Percentiles rank a stretch among this genome's conserved stretches.
Conservation (phyloP, 345 rosid genomes). For the Camelina laxa region DNA sequence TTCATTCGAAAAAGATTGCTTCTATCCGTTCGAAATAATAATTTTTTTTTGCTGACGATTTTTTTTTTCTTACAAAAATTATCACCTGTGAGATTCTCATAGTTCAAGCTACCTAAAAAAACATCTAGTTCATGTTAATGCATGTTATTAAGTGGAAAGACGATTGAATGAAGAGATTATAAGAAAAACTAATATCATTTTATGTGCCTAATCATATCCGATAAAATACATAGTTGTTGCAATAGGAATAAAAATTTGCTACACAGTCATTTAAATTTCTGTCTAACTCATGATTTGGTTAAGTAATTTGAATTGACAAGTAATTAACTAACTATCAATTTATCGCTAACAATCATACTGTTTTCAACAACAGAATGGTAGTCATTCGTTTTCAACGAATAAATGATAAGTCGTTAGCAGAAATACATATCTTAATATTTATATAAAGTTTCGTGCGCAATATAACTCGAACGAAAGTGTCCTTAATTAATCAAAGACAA, state of each 20-base stretch:
- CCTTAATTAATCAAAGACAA: neutral
- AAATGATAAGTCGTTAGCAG: neutral
- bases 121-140: too few species aligned
- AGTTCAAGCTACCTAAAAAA: too few species aligned
- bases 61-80: too few species aligned
- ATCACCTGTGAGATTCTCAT: too few species aligned
- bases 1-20: too few species aligned
- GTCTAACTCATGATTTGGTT: neutral
- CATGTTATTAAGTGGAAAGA: too few species aligned
- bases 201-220: neutral
- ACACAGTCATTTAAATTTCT: neutral
- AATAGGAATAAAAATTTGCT: neutral
- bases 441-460: neutral
- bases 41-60: too few species aligned
- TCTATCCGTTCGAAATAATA: too few species aligned
- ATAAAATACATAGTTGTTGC: neutral
- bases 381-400: neutral
- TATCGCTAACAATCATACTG: slow-evolving; percentile 4
- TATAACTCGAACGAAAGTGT: neutral
- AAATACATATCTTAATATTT: neutral
- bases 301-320: slow-evolving; percentile 2
- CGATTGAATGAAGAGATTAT: too few species aligned
- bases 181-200: too few species aligned
- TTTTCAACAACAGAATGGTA: neutral
- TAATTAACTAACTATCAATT: slow-evolving; percentile 11